A percentile compares a stretch with the other conserved stretches of the same genome.
These are phyloP conservation scores for Mortierella sp. DNA, from an alignment of 371 early-diverging fungal genomes.

Conservation along the genomic window DNA sequence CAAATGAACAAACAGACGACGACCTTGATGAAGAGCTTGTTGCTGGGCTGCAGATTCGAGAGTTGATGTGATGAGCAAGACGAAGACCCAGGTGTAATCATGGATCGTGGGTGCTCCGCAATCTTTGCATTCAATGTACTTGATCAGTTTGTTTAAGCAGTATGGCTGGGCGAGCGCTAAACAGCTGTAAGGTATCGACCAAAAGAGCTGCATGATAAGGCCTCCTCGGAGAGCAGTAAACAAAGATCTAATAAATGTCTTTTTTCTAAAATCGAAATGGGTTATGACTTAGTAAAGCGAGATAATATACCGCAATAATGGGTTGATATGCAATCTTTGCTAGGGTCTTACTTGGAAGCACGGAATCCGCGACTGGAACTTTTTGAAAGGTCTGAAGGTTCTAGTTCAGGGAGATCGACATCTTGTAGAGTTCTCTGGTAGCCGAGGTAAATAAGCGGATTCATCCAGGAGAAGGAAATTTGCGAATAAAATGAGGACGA, in stretches of 20 bases:
- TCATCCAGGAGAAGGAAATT: slow-evolving; percentile 65
- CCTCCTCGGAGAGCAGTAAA: slow-evolving; percentile 53
- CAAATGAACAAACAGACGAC: slow-evolving; percentile 61
- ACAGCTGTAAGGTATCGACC: slow-evolving; percentile 60
- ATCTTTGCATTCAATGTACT: slow-evolving; percentile 63
- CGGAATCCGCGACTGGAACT: slow-evolving; percentile 10
- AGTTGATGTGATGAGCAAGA: slow-evolving; percentile 62
- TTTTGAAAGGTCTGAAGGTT: slow-evolving; percentile 24
- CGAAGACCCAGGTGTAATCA: slow-evolving; percentile 71
- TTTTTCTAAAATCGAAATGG: background rate
- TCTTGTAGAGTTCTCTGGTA: slow-evolving; percentile 62
- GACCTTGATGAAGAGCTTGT: slow-evolving; percentile 68
- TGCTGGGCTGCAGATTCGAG: slow-evolving; percentile 62
- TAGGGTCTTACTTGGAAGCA: slow-evolving; percentile 18
- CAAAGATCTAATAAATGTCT: slow-evolving; percentile 38
- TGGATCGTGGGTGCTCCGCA: slow-evolving; percentile 38
- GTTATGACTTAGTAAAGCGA: background rate
- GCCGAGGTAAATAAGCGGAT: slow-evolving; percentile 65
- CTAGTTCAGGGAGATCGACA: slow-evolving; percentile 61
- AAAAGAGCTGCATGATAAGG: slow-evolving; percentile 57
- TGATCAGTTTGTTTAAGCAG: slow-evolving; percentile 67
- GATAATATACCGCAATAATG: background rate
- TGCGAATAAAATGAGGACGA: slow-evolving; percentile 64
- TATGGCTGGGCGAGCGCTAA: slow-evolving; percentile 64
- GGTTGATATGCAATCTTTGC: background rate